Percentiles rank a stretch among this genome's conserved stretches.
These are phyloP conservation scores for Phytophthora pinifolia DNA, from an alignment of 352 stramenopile genomes.

Conservation along the genomic window DNA sequence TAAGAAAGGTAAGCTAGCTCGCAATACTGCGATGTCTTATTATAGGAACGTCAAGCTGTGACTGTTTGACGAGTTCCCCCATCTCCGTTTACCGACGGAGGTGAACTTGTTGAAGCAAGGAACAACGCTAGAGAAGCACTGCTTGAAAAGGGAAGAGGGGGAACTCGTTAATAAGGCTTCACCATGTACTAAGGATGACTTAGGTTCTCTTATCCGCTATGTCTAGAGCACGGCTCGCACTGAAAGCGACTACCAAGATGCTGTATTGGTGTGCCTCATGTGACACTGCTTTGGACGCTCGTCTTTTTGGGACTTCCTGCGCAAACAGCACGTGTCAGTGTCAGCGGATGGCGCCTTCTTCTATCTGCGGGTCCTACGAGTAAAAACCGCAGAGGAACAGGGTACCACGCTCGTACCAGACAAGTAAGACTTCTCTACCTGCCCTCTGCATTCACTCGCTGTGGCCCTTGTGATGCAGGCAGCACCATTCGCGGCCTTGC, in stretches of 20 bases:
- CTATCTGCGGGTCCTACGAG: constrained; percentile 27
- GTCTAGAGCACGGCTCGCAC: constrained; percentile 4
- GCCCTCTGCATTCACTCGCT: constrained; percentile 16
- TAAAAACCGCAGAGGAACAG: constrained; percentile 36
- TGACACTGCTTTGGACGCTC: constrained; percentile 40
- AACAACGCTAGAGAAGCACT: constrained; percentile 22
- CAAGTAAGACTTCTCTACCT: constrained; percentile 13
- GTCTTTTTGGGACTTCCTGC: constrained; percentile 20
- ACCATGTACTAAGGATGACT: constrained; percentile 31
- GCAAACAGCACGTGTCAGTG: constrained; percentile 27
- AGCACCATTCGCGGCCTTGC: constrained; percentile 7
- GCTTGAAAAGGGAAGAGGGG: constrained; percentile 16
- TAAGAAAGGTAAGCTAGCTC: no score
- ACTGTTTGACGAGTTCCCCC: no score
- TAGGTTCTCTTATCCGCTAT: constrained; percentile 13
- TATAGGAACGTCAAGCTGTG: no score
- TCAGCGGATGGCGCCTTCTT: constrained; percentile 16
- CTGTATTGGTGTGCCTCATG: constrained; percentile 28
- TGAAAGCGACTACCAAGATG: constrained; percentile 32
- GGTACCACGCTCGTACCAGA: constrained; percentile 32
- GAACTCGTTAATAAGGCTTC: constrained; percentile 34
- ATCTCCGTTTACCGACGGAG: no score
- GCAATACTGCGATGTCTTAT: constrained; percentile 7
- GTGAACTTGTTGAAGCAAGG: constrained; percentile 13
- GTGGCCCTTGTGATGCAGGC: constrained; percentile 22